Conservation (phyloP, 148 eudicot species). For the Fallopia convolvulus region DNA sequence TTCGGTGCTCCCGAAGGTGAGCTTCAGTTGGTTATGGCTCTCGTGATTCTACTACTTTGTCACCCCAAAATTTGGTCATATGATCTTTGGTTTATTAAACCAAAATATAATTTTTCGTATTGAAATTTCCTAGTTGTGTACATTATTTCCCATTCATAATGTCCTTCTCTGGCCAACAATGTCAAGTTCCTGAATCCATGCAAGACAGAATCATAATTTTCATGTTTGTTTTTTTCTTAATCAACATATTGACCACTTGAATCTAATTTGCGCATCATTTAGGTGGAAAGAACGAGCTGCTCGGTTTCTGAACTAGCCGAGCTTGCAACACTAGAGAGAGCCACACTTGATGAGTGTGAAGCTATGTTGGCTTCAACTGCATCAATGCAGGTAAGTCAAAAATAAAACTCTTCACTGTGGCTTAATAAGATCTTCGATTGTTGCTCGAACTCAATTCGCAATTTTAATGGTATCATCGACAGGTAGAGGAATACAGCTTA, state of each 20-base stretch:
- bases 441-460: not conserved
- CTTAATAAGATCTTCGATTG: not conserved
- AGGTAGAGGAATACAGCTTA: conserved; percentile 64
- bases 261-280: not conserved
- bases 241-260: not conserved
- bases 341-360: conserved; percentile 75
- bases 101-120: not conserved
- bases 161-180: not conserved
- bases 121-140: not conserved
- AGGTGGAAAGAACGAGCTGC: conserved; percentile 66
- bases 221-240: not conserved
- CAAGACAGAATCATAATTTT: not conserved
- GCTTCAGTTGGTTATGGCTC: conserved; percentile 11
- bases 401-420: too few relatives aligned
- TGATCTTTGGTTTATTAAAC: not conserved
- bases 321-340: conserved; percentile 59
- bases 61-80: not conserved
- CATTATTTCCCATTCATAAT: not conserved
- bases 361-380: conserved; percentile 51
- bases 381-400: conserved; percentile 60
- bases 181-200: not conserved
- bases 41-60: not conserved
- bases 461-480: not conserved
- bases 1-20: conserved; percentile 55
- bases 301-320: conserved; percentile 76